A percentile compares a stretch with the other conserved stretches of the same genome.
phyloP scores from a whole-genome alignment of 345 rosid genomes.

The Salix koriyanagi region DNA sequence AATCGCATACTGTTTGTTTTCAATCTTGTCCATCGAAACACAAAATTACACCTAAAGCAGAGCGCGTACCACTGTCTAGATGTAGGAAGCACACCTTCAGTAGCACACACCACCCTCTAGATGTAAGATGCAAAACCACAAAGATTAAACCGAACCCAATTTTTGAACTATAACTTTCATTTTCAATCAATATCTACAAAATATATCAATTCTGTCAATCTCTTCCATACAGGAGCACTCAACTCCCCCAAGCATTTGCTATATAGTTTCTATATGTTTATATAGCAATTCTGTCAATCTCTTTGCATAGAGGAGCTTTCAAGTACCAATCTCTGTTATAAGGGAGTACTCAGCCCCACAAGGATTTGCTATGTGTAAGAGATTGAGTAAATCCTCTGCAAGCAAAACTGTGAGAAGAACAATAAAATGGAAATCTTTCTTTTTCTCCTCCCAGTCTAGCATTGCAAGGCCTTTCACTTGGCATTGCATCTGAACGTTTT shows the following conservation, averaged over 20 bases:
- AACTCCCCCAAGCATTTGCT: no score
- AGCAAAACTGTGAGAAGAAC: background rate
- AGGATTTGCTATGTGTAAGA: background rate
- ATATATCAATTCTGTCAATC: no score
- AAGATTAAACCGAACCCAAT: background rate
- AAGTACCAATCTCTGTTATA: background rate
- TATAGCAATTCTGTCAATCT: background rate
- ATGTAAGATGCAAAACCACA: background rate
- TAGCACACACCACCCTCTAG: background rate
- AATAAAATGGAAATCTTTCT: background rate
- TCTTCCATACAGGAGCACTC: no score
- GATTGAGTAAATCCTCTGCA: background rate
- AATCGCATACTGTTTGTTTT: background rate
- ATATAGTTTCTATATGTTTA: no score
- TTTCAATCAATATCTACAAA: no score
- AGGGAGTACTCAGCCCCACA: background rate
- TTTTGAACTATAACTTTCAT: no score
- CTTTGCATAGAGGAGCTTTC: background rate
- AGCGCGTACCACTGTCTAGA: conserved; percentile 2
- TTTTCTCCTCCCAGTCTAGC: background rate
- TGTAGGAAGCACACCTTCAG: conserved; percentile 5
- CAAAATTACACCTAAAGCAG: conserved; percentile 6
- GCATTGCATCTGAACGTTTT: background rate
- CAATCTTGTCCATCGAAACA: background rate
- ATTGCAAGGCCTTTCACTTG: background rate